A percentile compares a stretch with the other conserved stretches of the same genome.
phyloP scores from a whole-genome alignment of 768 basidiomycete species.

The Tephrocybe sp. region DNA sequence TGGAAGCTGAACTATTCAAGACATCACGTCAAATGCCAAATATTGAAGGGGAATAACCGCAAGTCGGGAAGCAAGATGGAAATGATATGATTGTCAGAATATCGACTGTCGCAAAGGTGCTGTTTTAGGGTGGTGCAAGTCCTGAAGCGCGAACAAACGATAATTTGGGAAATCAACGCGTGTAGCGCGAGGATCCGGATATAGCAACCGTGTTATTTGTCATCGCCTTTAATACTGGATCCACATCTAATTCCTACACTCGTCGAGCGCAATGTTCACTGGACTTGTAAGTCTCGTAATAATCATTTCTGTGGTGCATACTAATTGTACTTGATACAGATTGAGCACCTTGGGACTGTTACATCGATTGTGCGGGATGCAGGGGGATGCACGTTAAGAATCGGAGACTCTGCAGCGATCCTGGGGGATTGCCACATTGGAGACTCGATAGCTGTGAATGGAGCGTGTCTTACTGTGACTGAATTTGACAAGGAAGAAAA shows the following conservation, averaged over 20 bases:
- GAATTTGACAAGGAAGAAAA: conserved; percentile 62
- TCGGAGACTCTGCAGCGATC: conserved; percentile 68
- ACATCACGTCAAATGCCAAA: too few species aligned
- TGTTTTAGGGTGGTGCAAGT: too few species aligned
- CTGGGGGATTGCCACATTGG: conserved; percentile 88
- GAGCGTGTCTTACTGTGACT: conserved; percentile 88
- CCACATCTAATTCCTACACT: background rate
- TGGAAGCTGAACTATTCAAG: too few species aligned
- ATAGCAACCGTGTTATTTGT: conserved; percentile 7
- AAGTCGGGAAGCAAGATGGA: too few species aligned
- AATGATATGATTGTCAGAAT: too few species aligned
- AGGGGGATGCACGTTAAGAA: conserved; percentile 80
- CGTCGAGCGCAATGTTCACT: conserved; percentile 59
- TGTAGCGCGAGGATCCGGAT: background rate
- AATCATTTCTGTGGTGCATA: too few species aligned
- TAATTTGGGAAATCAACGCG: too few species aligned
- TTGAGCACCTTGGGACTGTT: conserved; percentile 86
- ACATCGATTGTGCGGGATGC: conserved; percentile 57
- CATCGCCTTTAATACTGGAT: conserved; percentile 2
- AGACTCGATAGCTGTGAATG: conserved; percentile 91
- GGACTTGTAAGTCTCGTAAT: conserved; percentile 63
- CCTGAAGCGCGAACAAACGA: too few species aligned
- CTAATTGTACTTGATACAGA: conserved; percentile 45
- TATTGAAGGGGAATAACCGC: too few species aligned
- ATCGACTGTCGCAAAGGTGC: too few species aligned